A percentile compares a stretch with the other conserved stretches of the same genome.
Conservation (phyloP, 1,139 yeast genomes). For the Magnusiomyces clavatus region DNA sequence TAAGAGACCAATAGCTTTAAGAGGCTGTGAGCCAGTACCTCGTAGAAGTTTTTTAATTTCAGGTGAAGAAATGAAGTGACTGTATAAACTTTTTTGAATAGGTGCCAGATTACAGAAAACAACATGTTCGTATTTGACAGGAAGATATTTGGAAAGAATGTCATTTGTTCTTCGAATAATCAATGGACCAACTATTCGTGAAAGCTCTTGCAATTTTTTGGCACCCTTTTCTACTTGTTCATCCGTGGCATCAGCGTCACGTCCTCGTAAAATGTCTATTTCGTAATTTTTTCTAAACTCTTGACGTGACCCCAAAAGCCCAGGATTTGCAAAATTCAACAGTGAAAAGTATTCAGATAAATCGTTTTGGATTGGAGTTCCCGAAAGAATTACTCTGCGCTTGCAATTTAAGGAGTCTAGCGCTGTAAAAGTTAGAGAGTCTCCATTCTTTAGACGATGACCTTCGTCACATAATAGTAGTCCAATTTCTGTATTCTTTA, state of each 20-base stretch:
- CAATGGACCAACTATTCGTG: constrained; percentile 74
- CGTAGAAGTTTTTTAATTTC: constrained; percentile 63
- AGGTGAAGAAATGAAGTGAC: constrained; percentile 72
- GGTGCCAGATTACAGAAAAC: constrained; percentile 80
- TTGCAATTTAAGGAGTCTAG: constrained; percentile 74
- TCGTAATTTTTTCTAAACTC: constrained; percentile 87
- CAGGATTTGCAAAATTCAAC: constrained; percentile 90
- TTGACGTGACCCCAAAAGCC: constrained; percentile 71
- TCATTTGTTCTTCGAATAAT: constrained; percentile 95
- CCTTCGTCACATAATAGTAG: constrained; percentile 93
- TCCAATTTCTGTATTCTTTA: constrained; percentile 79
- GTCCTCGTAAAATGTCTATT: constrained; percentile 65
- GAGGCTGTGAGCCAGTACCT: constrained; percentile 74
- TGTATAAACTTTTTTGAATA: constrained; percentile 63
- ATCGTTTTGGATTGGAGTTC: constrained; percentile 97
- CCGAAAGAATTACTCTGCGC: constrained; percentile 86
- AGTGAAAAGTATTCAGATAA: constrained; percentile 89
- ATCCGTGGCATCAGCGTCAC: constrained; percentile 89
- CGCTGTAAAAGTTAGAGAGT: constrained; percentile 85
- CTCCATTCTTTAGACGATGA: constrained; percentile 90
- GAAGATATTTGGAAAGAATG: constrained; percentile 83
- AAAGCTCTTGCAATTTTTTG: constrained; percentile 57
- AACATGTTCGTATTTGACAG: constrained; percentile 94
- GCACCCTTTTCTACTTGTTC: constrained; percentile 70
- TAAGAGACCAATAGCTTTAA: constrained; percentile 81